These are phyloP conservation scores for Leccinum aurantiacum DNA, from an alignment of 768 basidiomycete genomes.

Conservation along the genomic window DNA sequence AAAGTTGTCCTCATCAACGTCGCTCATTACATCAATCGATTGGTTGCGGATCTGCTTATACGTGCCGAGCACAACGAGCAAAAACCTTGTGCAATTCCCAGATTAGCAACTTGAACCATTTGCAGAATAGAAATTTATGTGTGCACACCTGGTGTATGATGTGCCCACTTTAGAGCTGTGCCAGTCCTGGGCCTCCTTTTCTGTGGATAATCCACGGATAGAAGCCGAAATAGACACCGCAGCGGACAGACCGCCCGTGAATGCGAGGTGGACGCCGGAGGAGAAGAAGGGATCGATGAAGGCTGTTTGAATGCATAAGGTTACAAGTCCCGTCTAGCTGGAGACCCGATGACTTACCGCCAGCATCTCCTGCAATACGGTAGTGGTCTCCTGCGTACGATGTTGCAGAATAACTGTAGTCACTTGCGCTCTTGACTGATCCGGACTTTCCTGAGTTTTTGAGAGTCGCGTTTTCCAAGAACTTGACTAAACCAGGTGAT, in stretches of 20 bases:
- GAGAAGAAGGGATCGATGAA: background rate
- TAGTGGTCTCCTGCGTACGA: constrained; percentile 31
- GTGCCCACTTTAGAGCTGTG: background rate
- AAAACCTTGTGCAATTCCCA: background rate
- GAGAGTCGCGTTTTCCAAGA: constrained; percentile 8
- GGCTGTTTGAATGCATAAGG: background rate
- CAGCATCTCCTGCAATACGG: background rate
- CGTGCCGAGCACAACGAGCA: background rate
- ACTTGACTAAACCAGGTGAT: constrained; percentile 1
- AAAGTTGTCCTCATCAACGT: background rate
- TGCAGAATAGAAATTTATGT: background rate
- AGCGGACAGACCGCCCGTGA: background rate
- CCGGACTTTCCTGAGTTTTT: constrained; percentile 5
- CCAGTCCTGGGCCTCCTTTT: background rate
- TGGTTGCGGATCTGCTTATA: background rate
- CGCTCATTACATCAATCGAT: background rate
- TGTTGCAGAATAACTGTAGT: constrained; percentile 60
- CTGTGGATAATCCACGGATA: background rate
- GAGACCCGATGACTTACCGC: background rate
- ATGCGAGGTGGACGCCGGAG: background rate
- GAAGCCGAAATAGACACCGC: background rate
- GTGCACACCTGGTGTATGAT: background rate
- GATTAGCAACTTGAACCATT: background rate
- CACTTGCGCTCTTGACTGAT: constrained; percentile 40
- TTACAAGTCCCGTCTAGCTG: background rate